phyloP scores from a whole-genome alignment of 2,329 filamentous ascomycete species.

The Colletotrichum incanum region DNA sequence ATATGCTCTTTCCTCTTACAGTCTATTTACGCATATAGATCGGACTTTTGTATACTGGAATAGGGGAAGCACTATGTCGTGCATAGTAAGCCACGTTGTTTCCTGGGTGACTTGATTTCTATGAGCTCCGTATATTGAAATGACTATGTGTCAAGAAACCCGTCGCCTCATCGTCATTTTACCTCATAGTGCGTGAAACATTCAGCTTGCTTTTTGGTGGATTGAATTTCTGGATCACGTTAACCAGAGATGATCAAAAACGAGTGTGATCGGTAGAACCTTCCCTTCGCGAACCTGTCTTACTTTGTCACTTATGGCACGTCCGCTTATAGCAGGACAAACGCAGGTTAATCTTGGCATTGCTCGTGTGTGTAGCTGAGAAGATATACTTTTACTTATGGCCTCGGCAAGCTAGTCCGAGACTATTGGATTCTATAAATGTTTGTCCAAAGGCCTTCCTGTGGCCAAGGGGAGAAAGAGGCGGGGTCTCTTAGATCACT shows the following conservation, averaged over 20 bases:
- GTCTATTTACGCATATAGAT: too few species aligned
- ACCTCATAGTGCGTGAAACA: too few species aligned
- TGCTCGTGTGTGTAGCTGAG: background rate
- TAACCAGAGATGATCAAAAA: background rate
- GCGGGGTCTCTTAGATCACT: too few species aligned
- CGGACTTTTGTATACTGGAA: background rate
- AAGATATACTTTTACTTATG: background rate
- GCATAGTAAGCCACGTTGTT: background rate
- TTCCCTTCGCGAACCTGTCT: background rate
- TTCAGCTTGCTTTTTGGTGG: background rate
- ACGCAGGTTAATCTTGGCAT: background rate
- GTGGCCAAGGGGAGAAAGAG: background rate
- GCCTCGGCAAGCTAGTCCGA: background rate
- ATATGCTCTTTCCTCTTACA: too few species aligned
- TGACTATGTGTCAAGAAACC: rapidly evolving
- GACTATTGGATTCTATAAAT: too few species aligned
- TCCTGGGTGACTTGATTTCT: background rate
- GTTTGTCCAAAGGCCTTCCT: too few species aligned
- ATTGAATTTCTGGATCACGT: too few species aligned
- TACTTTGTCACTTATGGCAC: background rate
- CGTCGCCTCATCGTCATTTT: too few species aligned
- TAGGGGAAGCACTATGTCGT: background rate
- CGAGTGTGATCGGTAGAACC: background rate
- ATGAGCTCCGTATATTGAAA: background rate
- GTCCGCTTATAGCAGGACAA: background rate